Percentiles rank a stretch among this genome's conserved stretches.
phyloP scores from a whole-genome alignment of 2,329 filamentous ascomycete genomes.

The Coniochaeta hoffmannii region DNA sequence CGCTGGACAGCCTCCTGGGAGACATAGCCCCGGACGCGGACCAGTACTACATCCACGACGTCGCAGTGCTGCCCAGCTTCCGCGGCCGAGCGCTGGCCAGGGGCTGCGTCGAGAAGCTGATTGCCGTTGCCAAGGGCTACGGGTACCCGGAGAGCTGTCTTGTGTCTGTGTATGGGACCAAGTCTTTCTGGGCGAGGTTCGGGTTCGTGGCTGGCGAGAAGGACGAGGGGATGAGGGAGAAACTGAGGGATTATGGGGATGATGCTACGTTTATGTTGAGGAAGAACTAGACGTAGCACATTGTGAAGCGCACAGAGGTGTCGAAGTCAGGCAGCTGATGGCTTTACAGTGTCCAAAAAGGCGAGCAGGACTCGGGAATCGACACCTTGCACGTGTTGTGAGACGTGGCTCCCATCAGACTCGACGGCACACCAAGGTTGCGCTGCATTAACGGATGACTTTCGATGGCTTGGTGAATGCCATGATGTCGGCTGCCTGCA shows the following conservation, averaged over 20 bases:
- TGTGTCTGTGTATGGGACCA: slow-evolving; percentile 27
- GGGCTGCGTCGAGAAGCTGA: slow-evolving; percentile 15
- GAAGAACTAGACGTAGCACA: neutral
- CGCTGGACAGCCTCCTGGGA: slow-evolving; percentile 21
- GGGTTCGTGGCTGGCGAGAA: slow-evolving; percentile 19
- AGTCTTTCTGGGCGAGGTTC: slow-evolving; percentile 23
- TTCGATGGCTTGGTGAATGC: no score
- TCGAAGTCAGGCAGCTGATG: no score
- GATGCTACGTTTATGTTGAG: slow-evolving; percentile 17
- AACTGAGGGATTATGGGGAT: slow-evolving; percentile 23
- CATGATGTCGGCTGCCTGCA: no score
- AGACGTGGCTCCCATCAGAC: no score
- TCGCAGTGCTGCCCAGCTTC: slow-evolving; percentile 21
- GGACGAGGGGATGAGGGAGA: slow-evolving; percentile 17
- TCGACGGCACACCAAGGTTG: no score
- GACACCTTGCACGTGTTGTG: no score
- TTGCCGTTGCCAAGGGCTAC: slow-evolving; percentile 17
- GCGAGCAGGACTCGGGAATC: no score
- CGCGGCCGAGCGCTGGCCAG: slow-evolving; percentile 20
- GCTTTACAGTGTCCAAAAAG: no score
- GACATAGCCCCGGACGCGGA: slow-evolving; percentile 20
- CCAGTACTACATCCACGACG: slow-evolving; percentile 30
- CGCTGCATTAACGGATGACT: no score
- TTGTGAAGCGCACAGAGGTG: no score
- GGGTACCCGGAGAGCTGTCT: slow-evolving; percentile 17